These are phyloP conservation scores for Kurtzmaniella fragi DNA, from an alignment of 805 yeast species.

Conservation along the genomic window DNA sequence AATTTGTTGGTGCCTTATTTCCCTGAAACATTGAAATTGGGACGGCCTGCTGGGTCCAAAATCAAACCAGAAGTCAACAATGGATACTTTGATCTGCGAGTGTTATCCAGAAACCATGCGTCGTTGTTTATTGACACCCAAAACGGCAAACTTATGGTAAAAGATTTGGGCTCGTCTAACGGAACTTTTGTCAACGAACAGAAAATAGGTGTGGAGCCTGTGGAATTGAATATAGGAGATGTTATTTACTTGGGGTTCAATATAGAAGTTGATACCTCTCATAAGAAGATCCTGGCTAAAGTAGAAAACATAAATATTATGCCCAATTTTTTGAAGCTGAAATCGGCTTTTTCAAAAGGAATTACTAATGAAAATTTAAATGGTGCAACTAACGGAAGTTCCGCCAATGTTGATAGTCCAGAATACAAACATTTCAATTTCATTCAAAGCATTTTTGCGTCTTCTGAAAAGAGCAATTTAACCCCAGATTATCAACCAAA, in stretches of 20 bases:
- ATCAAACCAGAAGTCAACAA: constrained; percentile 62
- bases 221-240: constrained; percentile 73
- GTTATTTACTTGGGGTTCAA: constrained; percentile 92
- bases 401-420: constrained; percentile 13
- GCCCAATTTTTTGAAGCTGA: constrained; percentile 19
- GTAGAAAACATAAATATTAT: constrained; percentile 70
- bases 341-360: constrained; percentile 5
- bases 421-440: constrained; percentile 26
- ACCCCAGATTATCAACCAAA: constrained; percentile 7
- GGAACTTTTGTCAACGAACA: constrained; percentile 88
- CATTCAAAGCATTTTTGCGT: constrained; percentile 13
- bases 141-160: constrained; percentile 63
- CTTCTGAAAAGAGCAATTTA: constrained; percentile 6
- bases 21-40: constrained; percentile 83
- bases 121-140: constrained; percentile 69
- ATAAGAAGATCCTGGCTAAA: constrained; percentile 79
- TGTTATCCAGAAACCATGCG: constrained; percentile 90
- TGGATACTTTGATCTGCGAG: constrained; percentile 93
- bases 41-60: constrained; percentile 77
- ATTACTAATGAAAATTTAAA: constrained; percentile 3
- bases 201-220: constrained; percentile 57
- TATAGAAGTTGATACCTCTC: constrained; percentile 62
- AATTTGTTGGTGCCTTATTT: constrained; percentile 70
- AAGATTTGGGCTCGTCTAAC: constrained; percentile 86
- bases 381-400: no score